Evolutionary conservation across 768 basidiomycete genomes (phyloP).

Genomic region (Omphalotus guepiniiformis): DNA sequence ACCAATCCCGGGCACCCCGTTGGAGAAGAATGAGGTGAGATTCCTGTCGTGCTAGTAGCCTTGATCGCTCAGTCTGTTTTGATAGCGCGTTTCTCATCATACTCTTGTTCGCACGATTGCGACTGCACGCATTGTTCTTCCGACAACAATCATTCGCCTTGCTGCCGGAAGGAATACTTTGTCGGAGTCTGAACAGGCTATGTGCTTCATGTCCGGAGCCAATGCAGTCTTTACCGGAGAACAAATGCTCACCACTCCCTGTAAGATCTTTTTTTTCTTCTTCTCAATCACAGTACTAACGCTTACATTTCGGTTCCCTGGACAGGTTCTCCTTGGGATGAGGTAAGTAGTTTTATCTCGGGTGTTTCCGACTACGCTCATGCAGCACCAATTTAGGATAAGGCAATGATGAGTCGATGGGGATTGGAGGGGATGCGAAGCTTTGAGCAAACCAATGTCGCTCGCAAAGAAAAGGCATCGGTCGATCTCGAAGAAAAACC

Average conservation of each 20-base stretch:
- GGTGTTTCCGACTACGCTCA: constrained; percentile 11
- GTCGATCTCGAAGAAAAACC: constrained; percentile 12
- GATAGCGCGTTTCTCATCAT: constrained; percentile 75
- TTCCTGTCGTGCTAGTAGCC: neutral
- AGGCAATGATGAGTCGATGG: constrained; percentile 91
- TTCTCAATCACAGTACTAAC: constrained; percentile 6
- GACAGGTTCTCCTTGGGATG: constrained; percentile 90
- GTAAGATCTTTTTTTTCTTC: constrained; percentile 40
- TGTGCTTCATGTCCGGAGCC: constrained; percentile 98
- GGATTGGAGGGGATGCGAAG: constrained; percentile 88
- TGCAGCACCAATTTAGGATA: constrained; percentile 57
- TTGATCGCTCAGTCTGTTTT: constrained; percentile 3
- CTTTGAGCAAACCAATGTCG: constrained; percentile 71
- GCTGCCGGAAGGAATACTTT: constrained; percentile 91
- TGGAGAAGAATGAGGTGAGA: constrained; percentile 83
- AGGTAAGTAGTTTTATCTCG: constrained; percentile 44
- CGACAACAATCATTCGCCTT: constrained; percentile 89
- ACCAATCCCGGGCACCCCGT: constrained; percentile 90
- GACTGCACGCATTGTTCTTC: constrained; percentile 89
- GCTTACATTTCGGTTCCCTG: constrained; percentile 11
- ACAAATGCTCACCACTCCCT: constrained; percentile 95
- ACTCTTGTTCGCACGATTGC: constrained; percentile 91
- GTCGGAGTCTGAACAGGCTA: constrained; percentile 87
- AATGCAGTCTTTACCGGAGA: constrained; percentile 99
- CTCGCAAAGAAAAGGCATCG: constrained; percentile 45